Base-by-base conservation (phyloP, 2,329 filamentous ascomycete species). In the Myrmaecium sp. region DNA sequence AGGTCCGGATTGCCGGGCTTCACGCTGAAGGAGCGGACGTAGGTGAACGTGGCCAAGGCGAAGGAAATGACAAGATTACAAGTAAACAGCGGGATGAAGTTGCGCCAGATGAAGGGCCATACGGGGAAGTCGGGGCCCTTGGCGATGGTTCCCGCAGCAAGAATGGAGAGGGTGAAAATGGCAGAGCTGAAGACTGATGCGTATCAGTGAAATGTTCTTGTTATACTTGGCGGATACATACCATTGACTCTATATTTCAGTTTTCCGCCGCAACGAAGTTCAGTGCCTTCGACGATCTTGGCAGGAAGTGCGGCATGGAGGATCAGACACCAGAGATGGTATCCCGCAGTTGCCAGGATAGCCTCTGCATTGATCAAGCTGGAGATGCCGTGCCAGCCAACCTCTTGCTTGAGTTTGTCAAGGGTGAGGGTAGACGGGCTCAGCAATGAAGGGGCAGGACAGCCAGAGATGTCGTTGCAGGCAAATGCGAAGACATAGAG, bases 381-480 rank as follows among this genome's bases (percentile, higher is more conserved):
- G 25, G 57, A 55, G 26, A 84, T 48, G 17, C 83, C 84, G 38
- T 75, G 77, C 81, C 84, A 93, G 39, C 78, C 82, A 22, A 81
- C 69, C 44, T 94, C 82, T 29, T 60, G 48, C 58, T 86, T 89
- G 39, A 94, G 57, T 40, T 69, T 66, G 12, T 74, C 67, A 25
- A 83, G 57, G 21, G 72, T 72, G 32, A 93, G 56, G 6, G 68
- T 76, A 30, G 66, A 72, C 17, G 79, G 83, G 38, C 66, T 63
- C 19, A 92, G 64, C 6, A 86, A 62, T 4, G 79, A 82, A 3
- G 84, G 82, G 3, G 80, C 74, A 24, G 86, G 89, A 47, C 89
- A 95, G 31, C 89, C 86, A 6, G 81, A 76, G 36, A 91, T 61
- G 50, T 95, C 84, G 57, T 94, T 95, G 65, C 86, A 94, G 42